These are phyloP conservation scores for Penicillium desertorum DNA, from an alignment of 495 filamentous ascomycete genomes.

Conservation along the genomic window DNA sequence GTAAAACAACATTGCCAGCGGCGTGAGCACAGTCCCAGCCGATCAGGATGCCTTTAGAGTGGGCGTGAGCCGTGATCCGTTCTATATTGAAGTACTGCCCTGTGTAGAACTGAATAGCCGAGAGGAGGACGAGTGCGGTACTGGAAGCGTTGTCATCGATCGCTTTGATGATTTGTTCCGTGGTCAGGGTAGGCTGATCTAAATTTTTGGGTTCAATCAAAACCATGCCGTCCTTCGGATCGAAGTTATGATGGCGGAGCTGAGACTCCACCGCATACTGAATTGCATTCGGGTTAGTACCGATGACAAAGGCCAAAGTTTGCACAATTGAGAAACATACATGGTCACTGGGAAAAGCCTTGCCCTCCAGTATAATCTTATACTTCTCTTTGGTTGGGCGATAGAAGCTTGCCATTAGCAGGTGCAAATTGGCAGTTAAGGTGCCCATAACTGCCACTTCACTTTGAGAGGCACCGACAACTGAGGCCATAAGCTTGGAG, in stretches of 20 bases:
- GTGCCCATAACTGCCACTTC: constrained; percentile 96
- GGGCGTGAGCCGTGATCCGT: constrained; percentile 79
- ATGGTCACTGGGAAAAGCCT: constrained; percentile 94
- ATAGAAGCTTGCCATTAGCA: constrained; percentile 92
- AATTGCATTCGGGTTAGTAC: constrained; percentile 10
- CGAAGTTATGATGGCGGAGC: constrained; percentile 72
- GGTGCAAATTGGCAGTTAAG: constrained; percentile 86
- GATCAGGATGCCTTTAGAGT: constrained; percentile 70
- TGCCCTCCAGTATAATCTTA: constrained; percentile 90
- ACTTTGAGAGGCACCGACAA: constrained; percentile 75
- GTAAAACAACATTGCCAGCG: constrained; percentile 81
- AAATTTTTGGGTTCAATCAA: constrained; percentile 63
- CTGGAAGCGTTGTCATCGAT: constrained; percentile 74
- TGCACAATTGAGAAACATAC: constrained; percentile 36
- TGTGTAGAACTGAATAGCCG: constrained; percentile 93
- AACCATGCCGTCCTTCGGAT: constrained; percentile 70
- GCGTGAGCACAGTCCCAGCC: constrained; percentile 98
- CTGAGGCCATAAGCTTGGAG: constrained; percentile 69
- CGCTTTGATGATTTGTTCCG: constrained; percentile 67
- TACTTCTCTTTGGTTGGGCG: constrained; percentile 69
- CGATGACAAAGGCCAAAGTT: background rate
- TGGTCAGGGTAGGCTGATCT: constrained; percentile 57
- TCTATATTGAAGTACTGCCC: constrained; percentile 88
- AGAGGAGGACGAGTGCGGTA: constrained; percentile 80
- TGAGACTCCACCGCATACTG: constrained; percentile 89